Base-by-base conservation (phyloP, 768 basidiomycete species). In the Cystofilobasidium macerans region DNA sequence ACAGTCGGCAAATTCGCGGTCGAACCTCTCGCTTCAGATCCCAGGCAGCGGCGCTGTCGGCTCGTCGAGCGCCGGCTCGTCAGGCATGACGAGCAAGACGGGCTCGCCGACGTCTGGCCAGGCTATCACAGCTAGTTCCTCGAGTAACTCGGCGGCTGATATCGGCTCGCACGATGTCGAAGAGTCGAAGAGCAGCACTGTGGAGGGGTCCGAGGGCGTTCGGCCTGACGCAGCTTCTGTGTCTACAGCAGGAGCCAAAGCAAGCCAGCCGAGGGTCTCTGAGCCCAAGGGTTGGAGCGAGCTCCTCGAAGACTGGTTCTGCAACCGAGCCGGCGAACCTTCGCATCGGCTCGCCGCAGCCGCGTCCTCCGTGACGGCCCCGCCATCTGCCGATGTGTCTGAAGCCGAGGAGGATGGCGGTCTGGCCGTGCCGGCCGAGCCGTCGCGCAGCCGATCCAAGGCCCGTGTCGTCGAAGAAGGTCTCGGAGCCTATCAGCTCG, bases 401-500 rank as follows among this genome's bases (percentile, higher is more conserved):
- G 43, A 60, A n/a, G 36, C 18, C 28, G 38, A 60, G 38, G 38
- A 40, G 18, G 28, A 60, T 3, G 28, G 14, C 7, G 30, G 28
- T 4, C 2, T 14, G 38, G 28, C 58, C 9, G 8, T 32, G 3
- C 8, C 58, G 1, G 4, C 43, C 3, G 36, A 38, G 36, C 18
- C 38, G 35, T 35, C 18, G 8, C 58, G 28, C 20, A 20, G 24
- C 30, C 20, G 3, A 22, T 2, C 12, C 43, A 16, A 28, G 24
- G 38, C 22, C n/a, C 38, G 51, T n/a, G 42, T 67, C 6, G 51
- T 61, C 0, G 59, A 67, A 36, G 65, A 67, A 36, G 65, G 65
- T 3, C 53, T 57, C 28, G 67, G 67, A 12, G 26, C 67, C n/a
- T 68, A 68, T 48, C 56, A 68, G 57, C 35, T 68, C 30, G 40